phyloP scores from a whole-genome alignment of 2,329 filamentous ascomycete genomes.

The Fusarium caatingaense region DNA sequence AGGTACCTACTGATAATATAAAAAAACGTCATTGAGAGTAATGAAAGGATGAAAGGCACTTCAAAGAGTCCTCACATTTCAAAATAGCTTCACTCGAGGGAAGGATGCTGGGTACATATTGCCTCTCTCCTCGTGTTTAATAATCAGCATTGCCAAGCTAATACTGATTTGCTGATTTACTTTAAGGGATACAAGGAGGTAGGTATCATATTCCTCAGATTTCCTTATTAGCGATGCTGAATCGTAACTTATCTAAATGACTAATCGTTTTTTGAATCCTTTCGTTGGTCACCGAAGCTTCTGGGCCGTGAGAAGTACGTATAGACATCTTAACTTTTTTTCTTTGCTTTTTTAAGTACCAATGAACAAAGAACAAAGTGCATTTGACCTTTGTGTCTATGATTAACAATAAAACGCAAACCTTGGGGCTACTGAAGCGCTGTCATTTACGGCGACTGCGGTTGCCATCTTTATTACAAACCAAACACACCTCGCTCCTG shows the following conservation, averaged over 20 bases:
- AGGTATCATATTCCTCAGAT: not conserved
- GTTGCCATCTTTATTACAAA: constrained; percentile 21
- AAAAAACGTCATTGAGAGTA: constrained; percentile 5
- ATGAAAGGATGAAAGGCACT: not conserved
- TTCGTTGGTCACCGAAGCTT: constrained; percentile 34
- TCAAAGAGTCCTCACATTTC: not conserved
- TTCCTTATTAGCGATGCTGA: not conserved
- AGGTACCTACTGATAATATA: not conserved
- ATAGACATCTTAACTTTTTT: not conserved
- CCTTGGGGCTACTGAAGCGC: not conserved
- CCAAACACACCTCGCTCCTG: not conserved
- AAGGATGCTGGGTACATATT: not conserved
- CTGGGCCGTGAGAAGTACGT: constrained; percentile 30
- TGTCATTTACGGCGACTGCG: not conserved
- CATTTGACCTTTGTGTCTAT: not conserved
- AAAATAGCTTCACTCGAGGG: constrained; percentile 13
- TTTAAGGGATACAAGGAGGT: not conserved
- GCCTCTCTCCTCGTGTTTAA: not conserved
- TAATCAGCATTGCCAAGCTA: not conserved
- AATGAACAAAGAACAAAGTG: constrained; percentile 16
- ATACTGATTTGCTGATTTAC: not conserved
- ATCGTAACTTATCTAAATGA: constrained; percentile 7
- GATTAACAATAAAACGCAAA: constrained; percentile 13
- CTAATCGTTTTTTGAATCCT: constrained; percentile 21
- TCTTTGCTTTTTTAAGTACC: not conserved